Percentiles rank a stretch among this genome's conserved stretches.
Evolutionary conservation across 305 asterid genomes (phyloP).

Genomic region (Fraxinus greggii): DNA sequence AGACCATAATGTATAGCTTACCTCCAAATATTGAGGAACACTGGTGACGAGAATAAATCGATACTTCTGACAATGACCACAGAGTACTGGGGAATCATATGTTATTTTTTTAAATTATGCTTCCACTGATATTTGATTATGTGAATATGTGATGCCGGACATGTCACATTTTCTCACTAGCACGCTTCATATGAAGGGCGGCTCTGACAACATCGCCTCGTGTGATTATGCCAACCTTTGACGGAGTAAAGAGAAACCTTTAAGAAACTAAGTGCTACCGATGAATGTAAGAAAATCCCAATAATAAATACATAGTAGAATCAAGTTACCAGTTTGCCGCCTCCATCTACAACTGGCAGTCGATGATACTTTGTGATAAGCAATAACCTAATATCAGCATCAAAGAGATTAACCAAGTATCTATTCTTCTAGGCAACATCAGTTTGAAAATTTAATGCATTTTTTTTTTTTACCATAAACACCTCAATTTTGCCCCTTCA

Average conservation of each 20-base stretch:
- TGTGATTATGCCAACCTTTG: constrained; percentile 75
- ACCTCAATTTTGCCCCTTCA: neutral
- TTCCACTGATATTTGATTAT: neutral
- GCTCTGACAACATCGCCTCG: constrained; percentile 85
- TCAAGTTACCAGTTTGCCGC: constrained; percentile 72
- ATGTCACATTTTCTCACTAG: constrained; percentile 35
- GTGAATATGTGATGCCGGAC: neutral
- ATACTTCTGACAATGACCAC: neutral
- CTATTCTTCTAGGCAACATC: neutral
- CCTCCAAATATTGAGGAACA: neutral
- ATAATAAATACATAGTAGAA: neutral
- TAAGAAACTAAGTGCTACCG: constrained; percentile 16
- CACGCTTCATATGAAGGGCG: constrained; percentile 70
- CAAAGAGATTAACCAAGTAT: neutral
- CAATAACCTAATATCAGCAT: constrained; percentile 49
- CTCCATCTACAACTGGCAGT: constrained; percentile 75
- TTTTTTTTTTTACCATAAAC: neutral
- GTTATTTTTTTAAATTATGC: neutral
- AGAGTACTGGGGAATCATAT: neutral
- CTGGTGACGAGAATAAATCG: neutral
- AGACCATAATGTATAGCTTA: neutral
- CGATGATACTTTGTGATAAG: constrained; percentile 82
- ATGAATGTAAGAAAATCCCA: neutral
- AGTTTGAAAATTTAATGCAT: neutral
- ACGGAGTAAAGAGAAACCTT: neutral